These are phyloP conservation scores for Diplocarpon mali DNA, from an alignment of 2,329 filamentous ascomycete species.

Conservation along the genomic window DNA sequence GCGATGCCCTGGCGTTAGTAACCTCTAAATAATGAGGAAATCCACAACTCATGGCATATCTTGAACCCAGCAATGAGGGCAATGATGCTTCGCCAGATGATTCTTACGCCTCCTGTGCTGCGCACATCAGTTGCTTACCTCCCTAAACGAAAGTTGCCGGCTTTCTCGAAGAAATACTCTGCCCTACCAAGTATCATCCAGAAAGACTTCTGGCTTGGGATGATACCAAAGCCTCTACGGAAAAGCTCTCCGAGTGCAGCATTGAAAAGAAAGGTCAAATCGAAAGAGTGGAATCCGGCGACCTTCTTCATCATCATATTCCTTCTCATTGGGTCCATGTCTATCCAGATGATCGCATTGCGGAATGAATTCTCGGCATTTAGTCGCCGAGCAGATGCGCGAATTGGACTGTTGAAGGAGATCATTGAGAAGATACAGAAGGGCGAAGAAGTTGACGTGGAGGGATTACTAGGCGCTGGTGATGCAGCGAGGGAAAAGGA, in stretches of 20 bases:
- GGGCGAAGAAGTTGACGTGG: slow-evolving; percentile 76
- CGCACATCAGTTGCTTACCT: slow-evolving; percentile 15
- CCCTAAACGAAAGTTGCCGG: slow-evolving; percentile 5
- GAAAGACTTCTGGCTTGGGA: slow-evolving; percentile 50
- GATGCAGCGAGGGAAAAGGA: slow-evolving; percentile 63
- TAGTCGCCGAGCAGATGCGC: slow-evolving; percentile 64
- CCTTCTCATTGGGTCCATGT: slow-evolving; percentile 84
- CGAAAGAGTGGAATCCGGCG: slow-evolving; percentile 66
- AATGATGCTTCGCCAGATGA: slow-evolving; percentile 15
- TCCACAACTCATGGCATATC: neutral
- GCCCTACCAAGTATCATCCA: slow-evolving; percentile 30
- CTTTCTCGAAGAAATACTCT: slow-evolving; percentile 16
- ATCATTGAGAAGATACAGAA: slow-evolving; percentile 58
- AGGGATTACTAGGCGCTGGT: slow-evolving; percentile 68
- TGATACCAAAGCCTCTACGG: slow-evolving; percentile 60
- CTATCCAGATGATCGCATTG: slow-evolving; percentile 81
- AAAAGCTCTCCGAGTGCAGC: slow-evolving; percentile 30
- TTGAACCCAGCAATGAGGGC: slow-evolving; percentile 4
- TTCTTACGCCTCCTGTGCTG: slow-evolving; percentile 18
- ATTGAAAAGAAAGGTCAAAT: slow-evolving; percentile 32
- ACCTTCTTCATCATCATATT: slow-evolving; percentile 77
- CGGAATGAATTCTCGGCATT: slow-evolving; percentile 65
- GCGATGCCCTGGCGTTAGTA: neutral
- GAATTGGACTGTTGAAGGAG: slow-evolving; percentile 66
- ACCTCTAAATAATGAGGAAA: neutral